Percentiles rank a stretch among this genome's conserved stretches.
phyloP scores from a whole-genome alignment of 257 asterid species.

The Jacaranda copaia region DNA sequence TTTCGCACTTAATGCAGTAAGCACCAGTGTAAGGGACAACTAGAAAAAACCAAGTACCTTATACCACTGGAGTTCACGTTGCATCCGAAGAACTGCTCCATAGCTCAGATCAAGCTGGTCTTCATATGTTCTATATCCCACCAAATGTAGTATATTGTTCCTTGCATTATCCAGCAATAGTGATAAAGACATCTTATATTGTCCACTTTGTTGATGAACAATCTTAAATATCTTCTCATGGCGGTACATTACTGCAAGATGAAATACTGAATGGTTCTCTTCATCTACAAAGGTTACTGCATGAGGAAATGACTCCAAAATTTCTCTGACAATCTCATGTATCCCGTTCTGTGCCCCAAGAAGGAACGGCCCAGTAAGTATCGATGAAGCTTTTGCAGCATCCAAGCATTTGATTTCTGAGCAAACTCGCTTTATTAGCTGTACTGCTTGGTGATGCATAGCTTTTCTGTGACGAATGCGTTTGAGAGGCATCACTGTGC shows the following conservation, averaged over 20 bases:
- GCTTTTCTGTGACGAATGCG: slow-evolving; percentile 35
- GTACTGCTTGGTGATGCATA: slow-evolving; percentile 39
- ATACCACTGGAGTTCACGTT: slow-evolving; percentile 42
- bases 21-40: no score
- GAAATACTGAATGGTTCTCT: slow-evolving; percentile 36
- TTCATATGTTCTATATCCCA: slow-evolving; percentile 9
- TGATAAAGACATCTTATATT: slow-evolving; percentile 24
- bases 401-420: slow-evolving; percentile 34
- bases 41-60: slow-evolving; percentile 19
- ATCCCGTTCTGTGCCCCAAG: slow-evolving; percentile 37
- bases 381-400: slow-evolving; percentile 24
- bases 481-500: slow-evolving; percentile 32
- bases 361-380: slow-evolving; percentile 34
- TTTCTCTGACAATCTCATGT: slow-evolving; percentile 39
- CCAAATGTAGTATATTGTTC: slow-evolving; percentile 43
- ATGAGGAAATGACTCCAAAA: slow-evolving; percentile 38
- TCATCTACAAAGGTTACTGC: slow-evolving; percentile 39
- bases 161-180: slow-evolving; percentile 15
- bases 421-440: slow-evolving; percentile 32
- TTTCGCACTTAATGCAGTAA: no score
- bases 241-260: slow-evolving; percentile 38
- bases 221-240: slow-evolving; percentile 37
- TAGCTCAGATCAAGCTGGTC: slow-evolving; percentile 16
- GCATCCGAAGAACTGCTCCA: slow-evolving; percentile 38
- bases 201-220: slow-evolving; percentile 33